Evolutionary conservation across 345 rosid genomes (phyloP).

Genomic region (Euphorbia pulcherrima): DNA sequence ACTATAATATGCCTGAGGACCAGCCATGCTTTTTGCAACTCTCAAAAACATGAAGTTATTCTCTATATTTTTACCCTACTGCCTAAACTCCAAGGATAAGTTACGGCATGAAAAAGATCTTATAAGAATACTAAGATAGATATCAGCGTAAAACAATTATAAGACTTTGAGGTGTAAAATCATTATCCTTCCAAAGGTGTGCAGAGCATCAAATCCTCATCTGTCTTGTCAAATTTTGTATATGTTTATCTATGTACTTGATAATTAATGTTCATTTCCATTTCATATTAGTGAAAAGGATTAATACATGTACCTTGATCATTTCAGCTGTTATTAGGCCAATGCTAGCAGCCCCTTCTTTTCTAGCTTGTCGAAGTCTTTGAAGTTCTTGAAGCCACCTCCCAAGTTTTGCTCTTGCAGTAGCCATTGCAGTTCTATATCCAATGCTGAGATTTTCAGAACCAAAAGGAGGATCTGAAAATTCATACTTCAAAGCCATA

Average conservation of each 20-base stretch:
- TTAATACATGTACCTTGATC: slow-evolving; percentile 52
- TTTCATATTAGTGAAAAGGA: neutral
- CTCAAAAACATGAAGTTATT: neutral
- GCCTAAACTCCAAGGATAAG: neutral
- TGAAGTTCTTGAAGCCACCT: slow-evolving; percentile 87
- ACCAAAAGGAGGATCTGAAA: slow-evolving; percentile 43
- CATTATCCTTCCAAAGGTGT: neutral
- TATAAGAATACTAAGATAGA: neutral
- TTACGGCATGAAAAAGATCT: neutral
- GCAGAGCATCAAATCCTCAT: slow-evolving; percentile 3
- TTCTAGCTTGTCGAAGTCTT: slow-evolving; percentile 73
- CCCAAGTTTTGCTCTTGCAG: slow-evolving; percentile 67
- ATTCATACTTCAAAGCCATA: slow-evolving; percentile 70
- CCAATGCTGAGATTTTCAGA: slow-evolving; percentile 56
- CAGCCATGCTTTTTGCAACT: slow-evolving; percentile 1
- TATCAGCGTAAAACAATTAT: neutral
- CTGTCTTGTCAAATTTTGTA: neutral
- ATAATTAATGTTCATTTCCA: neutral
- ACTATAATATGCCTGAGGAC: neutral
- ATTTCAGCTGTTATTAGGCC: slow-evolving; percentile 62
- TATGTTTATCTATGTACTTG: neutral
- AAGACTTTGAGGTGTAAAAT: neutral
- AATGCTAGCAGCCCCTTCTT: slow-evolving; percentile 69
- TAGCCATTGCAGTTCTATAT: slow-evolving; percentile 58
- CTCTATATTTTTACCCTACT: neutral